Percentiles rank a stretch among this genome's conserved stretches.
Conservation (phyloP, 1,139 yeast genomes). For the Meyerozyma carpophila region DNA sequence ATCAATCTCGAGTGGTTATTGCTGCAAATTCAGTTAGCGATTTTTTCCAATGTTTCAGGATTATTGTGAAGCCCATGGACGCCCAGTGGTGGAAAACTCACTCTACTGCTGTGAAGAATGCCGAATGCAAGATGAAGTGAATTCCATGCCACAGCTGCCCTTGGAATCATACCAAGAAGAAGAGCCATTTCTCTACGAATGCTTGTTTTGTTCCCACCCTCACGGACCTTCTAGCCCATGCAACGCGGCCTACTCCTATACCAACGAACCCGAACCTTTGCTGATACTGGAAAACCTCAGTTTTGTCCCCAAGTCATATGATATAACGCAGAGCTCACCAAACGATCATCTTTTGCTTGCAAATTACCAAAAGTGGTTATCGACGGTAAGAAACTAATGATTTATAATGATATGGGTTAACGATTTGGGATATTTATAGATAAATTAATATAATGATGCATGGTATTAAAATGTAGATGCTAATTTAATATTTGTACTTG, state of each 20-base stretch:
- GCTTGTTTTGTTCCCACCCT: not conserved
- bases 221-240: slow-evolving; percentile 1
- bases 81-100: slow-evolving; percentile 12
- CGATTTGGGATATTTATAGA: not conserved
- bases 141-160: not conserved
- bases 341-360: not conserved
- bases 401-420: not conserved
- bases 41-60: slow-evolving; percentile 14
- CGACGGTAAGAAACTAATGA: not conserved
- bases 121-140: slow-evolving; percentile 6
- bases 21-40: not conserved
- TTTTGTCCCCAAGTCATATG: not conserved
- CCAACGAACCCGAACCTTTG: slow-evolving; percentile 1
- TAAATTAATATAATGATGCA: not conserved
- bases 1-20: not conserved
- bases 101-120: slow-evolving; percentile 17
- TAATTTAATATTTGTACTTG: slow-evolving; percentile 17
- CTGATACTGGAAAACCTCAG: not conserved
- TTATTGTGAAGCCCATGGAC: slow-evolving; percentile 16
- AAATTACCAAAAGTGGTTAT: slow-evolving; percentile 1
- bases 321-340: not conserved
- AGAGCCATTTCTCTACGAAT: not conserved
- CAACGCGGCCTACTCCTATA: slow-evolving; percentile 1
- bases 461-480: not conserved
- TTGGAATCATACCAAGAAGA: not conserved